Base-by-base conservation (phyloP, 345 rosid species). In the Populus ilicifolia region DNA sequence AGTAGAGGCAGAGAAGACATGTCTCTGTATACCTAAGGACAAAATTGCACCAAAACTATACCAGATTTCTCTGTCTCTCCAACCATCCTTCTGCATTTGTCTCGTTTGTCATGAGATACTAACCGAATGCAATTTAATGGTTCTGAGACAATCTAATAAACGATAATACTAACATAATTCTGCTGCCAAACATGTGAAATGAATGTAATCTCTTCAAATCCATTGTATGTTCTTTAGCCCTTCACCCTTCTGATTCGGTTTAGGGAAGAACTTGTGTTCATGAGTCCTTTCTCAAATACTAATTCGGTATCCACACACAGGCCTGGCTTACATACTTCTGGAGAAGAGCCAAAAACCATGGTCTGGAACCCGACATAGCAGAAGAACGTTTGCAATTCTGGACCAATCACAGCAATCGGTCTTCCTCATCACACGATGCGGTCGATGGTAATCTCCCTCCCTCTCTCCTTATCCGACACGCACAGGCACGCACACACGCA, bases 291-390 rank as follows among this genome's bases (percentile, higher is more conserved):
- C 52, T 46, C 18, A 46, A 46, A 14, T 46, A 3, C 52, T 46
- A 18, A 61, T 23, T 61, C 65, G 4, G 25, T 61, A 27, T 16
- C 43, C 41, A 38, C 75, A 43, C 73, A 75, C 81, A 95, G 97
- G 98, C 99, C 0, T 93, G 98, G 99, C 91, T 93, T 71, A 66
- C 87, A 39, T 92, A 92, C 75, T 92, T 90, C 61, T 96, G 99
- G 99, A 87, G 92, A 84, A 84, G 97, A 89, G 96, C 97, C 17
- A 85, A 79, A 75, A 82, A 81, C 50, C 94, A 90, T 82, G 92
- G 84, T 29, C 69, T 93, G 0, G 97, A 96, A 85, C 30, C 86
- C 30, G 99, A 93, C 64, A 84, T 92, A 1, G 93, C 93, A 44
- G 96, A 93, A 38, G 98, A 96, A 67, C 92, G 94, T 27, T 75